These are phyloP conservation scores for Tillandsia fasciculata DNA, from an alignment of 176 grass and related monocot species.

Conservation along the genomic window DNA sequence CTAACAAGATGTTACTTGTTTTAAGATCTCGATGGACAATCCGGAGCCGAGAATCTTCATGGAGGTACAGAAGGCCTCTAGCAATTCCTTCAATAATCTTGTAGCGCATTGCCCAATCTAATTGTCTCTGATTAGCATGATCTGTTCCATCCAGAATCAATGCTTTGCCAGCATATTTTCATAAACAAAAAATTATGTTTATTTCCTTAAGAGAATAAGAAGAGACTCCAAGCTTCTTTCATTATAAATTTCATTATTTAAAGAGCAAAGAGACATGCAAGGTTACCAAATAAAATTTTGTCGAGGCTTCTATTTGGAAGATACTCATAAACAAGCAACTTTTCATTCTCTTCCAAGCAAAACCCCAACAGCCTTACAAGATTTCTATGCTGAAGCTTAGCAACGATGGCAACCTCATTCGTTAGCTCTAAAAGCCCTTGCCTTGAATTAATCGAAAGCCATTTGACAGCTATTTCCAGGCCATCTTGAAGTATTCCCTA, in stretches of 20 bases:
- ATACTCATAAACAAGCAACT: neutral
- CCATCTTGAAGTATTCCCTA: neutral
- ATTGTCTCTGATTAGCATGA: too few relatives aligned
- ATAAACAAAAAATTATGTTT: too few relatives aligned
- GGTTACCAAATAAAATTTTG: too few relatives aligned
- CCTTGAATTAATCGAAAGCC: neutral
- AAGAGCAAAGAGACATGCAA: too few relatives aligned
- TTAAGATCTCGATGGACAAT: constrained; percentile 10
- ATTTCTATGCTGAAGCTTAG: constrained; percentile 3
- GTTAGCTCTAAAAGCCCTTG: neutral
- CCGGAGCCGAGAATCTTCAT: constrained; percentile 3
- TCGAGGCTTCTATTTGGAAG: too few relatives aligned
- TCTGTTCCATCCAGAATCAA: too few relatives aligned
- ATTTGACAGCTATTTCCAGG: constrained; percentile 3
- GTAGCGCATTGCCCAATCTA: neutral
- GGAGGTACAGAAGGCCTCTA: constrained; percentile 8
- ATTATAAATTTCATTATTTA: too few relatives aligned
- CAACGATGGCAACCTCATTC: neutral
- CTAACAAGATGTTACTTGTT: constrained; percentile 1
- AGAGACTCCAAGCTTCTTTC: too few relatives aligned
- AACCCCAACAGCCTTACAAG: neutral
- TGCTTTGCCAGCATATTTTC: too few relatives aligned
- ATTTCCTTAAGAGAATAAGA: too few relatives aligned
- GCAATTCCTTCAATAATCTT: constrained; percentile 10
- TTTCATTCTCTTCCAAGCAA: constrained; percentile 1